Evolutionary conservation across 768 basidiomycete species (phyloP).

Genomic region (Auricularia heimuer): DNA sequence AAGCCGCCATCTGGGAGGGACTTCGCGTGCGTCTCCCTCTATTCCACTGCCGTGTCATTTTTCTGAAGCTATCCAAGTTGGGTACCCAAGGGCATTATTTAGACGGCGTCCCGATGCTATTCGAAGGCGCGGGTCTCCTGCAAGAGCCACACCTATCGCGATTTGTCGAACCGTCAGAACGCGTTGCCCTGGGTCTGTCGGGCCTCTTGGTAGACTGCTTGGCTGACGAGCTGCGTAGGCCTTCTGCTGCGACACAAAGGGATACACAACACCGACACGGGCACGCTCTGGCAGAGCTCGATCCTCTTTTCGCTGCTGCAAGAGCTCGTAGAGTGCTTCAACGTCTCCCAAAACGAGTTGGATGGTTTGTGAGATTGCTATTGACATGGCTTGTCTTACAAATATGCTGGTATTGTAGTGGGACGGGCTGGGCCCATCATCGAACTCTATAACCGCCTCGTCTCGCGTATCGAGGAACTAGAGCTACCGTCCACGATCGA

Average conservation of each 20-base stretch:
- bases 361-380: conserved; percentile 29
- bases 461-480: conserved; percentile 48
- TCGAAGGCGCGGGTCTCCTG: conserved; percentile 41
- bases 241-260: conserved; percentile 54
- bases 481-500: conserved; percentile 53
- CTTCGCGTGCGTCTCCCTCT: conserved; percentile 30
- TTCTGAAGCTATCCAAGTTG: conserved; percentile 21
- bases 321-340: conserved; percentile 52
- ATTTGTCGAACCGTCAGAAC: conserved; percentile 35
- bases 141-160: conserved; percentile 23
- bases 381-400: conserved; percentile 10
- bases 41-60: no score
- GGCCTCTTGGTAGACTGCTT: background rate
- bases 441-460: conserved; percentile 56
- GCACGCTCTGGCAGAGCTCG: conserved; percentile 61
- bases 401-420: conserved; percentile 8
- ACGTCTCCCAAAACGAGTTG: conserved; percentile 23
- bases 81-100: conserved; percentile 68
- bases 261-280: conserved; percentile 54
- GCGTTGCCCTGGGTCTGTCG: conserved; percentile 49
- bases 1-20: conserved; percentile 70
- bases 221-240: conserved; percentile 30
- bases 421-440: conserved; percentile 37
- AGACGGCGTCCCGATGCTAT: conserved; percentile 64
- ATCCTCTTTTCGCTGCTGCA: conserved; percentile 66